A percentile compares a stretch with the other conserved stretches of the same genome.
phyloP scores from a whole-genome alignment of 768 basidiomycete species.

The Rhodosporidiobolus sp. region DNA sequence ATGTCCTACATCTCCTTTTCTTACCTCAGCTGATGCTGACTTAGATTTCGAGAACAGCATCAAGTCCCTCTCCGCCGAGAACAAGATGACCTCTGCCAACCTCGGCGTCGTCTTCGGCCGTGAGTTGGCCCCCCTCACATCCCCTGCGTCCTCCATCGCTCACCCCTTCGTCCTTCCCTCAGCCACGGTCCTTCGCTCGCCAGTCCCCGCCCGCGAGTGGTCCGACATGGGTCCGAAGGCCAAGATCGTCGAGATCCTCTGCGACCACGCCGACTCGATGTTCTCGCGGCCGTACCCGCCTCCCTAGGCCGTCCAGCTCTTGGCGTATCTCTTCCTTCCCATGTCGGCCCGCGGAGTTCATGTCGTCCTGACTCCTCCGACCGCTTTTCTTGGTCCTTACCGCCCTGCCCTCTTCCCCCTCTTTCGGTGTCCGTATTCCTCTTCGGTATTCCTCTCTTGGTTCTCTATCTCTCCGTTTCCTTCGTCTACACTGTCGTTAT shows the following conservation, averaged over 20 bases:
- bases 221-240: slow-evolving; percentile 97
- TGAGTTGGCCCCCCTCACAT: slow-evolving; percentile 54
- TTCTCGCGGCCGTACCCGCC: slow-evolving; percentile 1
- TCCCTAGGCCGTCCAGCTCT: neutral
- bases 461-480: neutral
- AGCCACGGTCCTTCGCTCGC: slow-evolving; percentile 93
- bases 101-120: slow-evolving; percentile 97
- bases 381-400: too few species aligned
- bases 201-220: slow-evolving; percentile 81
- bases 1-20: slow-evolving; percentile 44
- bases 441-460: neutral
- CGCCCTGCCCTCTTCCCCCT: neutral
- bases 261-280: slow-evolving; percentile 61
- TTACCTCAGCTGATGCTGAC: neutral
- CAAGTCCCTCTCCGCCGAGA: slow-evolving; percentile 63
- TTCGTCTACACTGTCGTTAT: too few species aligned
- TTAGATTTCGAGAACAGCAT: slow-evolving; percentile 55
- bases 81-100: slow-evolving; percentile 92
- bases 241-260: slow-evolving; percentile 85
- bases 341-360: neutral
- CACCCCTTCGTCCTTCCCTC: slow-evolving; percentile 1
- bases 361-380: too few species aligned
- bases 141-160: slow-evolving; percentile 25
- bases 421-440: neutral
- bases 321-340: neutral